Evolutionary conservation across 495 filamentous ascomycete genomes (phyloP), one percentile per base, ranked within the genome.

Genomic region (Elasticomyces elasticus): DNA sequence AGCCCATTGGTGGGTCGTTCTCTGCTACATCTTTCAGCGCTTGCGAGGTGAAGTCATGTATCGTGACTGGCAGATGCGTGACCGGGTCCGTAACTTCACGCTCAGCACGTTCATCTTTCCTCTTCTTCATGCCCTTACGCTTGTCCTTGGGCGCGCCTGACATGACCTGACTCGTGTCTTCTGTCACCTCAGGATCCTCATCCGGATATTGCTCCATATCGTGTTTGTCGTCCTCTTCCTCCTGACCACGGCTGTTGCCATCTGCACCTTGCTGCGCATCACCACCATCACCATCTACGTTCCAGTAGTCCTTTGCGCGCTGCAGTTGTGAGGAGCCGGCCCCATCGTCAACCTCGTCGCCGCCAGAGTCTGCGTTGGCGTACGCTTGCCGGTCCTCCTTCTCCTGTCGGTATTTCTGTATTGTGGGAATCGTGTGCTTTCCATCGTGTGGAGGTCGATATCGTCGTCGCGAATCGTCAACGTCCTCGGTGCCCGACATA

Each of bases 71-170:
- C 1, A 86, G 66, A 64, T 86, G 83, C 0, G 83, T 86, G 13
- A 86, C 77, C 0, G 83, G 83, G 65, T 86, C 83, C 5, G 81
- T 86, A n/a, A 86, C 83, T 60, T 82, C 70, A 13, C 82, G 72
- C 15, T 77, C 76, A 27, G 72, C 73, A 33, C 63, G 58, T 33
- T 76, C 71, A 28, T 76, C 69, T 48, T 57, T 61, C 33, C 56
- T 53, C 46, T 78, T 71, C 53, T 79, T 76, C 52, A 75, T 71
- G 31, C 75, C 64, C 65, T 84, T 83, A 23, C 81, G 69, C 59
- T 78, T 78, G 50, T 80, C 66, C 59, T 72, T 78, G 5, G 79
- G 76, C 43, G 82, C 72, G 41, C n/a, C 64, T 55, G 55, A 64
- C n/a, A 66, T 64, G 25, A 67, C 66, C 62, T 84, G 70, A 0